Evolutionary conservation across 495 filamentous ascomycete genomes (phyloP), one percentile per base, ranked within the genome.

Genomic region (Trichocladium uniseriatum): DNA sequence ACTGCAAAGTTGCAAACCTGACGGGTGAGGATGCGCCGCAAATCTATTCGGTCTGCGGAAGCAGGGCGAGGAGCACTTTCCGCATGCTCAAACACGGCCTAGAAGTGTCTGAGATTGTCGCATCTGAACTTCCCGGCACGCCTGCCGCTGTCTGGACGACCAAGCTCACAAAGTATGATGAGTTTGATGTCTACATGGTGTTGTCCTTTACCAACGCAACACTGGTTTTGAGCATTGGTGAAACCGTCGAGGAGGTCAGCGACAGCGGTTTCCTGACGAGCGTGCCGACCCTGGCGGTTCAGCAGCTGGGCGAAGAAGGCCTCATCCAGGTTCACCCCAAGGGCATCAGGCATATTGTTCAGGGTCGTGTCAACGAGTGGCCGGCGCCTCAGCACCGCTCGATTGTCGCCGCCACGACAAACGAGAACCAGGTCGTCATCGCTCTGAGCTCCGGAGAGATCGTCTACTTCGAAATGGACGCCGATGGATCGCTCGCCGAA

Each of bases 391-490:
- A 91, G 57, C 89, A 97, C 69, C 81, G 92, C 6, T 89, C 89
- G 2, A 95, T 98, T 55, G 88, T 95, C 29, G 88, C 92, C 14
- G 91, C 89, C 24, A 82, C 91, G 3, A 88, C 91, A 8, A 98
- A 98, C 57, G 82, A 90, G 52, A 79, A 86, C 32, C 92, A 98
- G 66, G 86, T 97, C 19, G 89, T 88, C 0, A 81, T 98, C 35
- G 92, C 91, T n/a, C 69, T 98, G 31, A 95, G 88, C 57, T 94
- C 88, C 14, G 87, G 89, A 8, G 91, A 98, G 62, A 91, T 98
- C 48, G 86, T 92, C 15, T 97, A 96, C 60, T 98, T 98, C 55
- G 94, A 96, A 64, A 86, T 94, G 82, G 92, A 94, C 61, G 74
- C 79, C 2, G 90, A 97, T 69, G 90, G 89, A 10, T 81, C 82